Conservation (phyloP, 805 yeast genomes). For the Yamadazyma akitaensis region DNA sequence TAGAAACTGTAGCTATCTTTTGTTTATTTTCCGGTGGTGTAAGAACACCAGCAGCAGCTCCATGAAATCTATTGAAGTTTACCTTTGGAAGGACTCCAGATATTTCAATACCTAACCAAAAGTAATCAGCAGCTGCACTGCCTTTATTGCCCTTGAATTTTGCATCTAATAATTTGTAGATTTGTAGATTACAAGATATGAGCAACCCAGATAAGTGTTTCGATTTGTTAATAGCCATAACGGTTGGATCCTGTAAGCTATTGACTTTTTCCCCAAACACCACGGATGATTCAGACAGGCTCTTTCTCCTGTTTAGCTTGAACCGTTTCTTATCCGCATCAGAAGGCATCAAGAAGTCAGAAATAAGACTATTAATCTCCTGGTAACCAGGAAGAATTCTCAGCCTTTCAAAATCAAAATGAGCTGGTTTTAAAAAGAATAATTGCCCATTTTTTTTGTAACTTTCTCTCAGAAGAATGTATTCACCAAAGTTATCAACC, state of each 20-base stretch:
- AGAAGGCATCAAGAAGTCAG: conserved; percentile 19
- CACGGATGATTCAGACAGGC: conserved; percentile 12
- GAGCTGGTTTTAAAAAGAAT: conserved; percentile 28
- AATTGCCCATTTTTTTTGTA: conserved; percentile 23
- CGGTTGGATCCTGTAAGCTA: conserved; percentile 24
- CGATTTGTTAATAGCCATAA: conserved; percentile 27
- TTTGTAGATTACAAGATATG: conserved; percentile 23
- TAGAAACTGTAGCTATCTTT: conserved; percentile 17
- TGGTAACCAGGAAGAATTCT: conserved; percentile 26
- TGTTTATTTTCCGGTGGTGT: conserved; percentile 27
- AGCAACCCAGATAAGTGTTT: conserved; percentile 27
- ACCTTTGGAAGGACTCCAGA: conserved; percentile 21
- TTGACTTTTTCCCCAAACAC: conserved; percentile 22
- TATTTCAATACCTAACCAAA: conserved; percentile 36
- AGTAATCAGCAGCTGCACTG: conserved; percentile 20
- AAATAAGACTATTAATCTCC: conserved; percentile 26
- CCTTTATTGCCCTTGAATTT: conserved; percentile 16
- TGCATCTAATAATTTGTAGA: conserved; percentile 18
- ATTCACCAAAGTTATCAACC: conserved; percentile 14
- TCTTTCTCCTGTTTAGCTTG: conserved; percentile 13
- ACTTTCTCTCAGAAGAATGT: conserved; percentile 17
- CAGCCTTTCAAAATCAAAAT: conserved; percentile 16
- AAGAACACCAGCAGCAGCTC: conserved; percentile 27
- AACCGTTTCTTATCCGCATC: conserved; percentile 19
- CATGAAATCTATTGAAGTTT: conserved; percentile 25